Base-by-base conservation (phyloP, 768 basidiomycete genomes). In the Leccinum truebloodii region DNA sequence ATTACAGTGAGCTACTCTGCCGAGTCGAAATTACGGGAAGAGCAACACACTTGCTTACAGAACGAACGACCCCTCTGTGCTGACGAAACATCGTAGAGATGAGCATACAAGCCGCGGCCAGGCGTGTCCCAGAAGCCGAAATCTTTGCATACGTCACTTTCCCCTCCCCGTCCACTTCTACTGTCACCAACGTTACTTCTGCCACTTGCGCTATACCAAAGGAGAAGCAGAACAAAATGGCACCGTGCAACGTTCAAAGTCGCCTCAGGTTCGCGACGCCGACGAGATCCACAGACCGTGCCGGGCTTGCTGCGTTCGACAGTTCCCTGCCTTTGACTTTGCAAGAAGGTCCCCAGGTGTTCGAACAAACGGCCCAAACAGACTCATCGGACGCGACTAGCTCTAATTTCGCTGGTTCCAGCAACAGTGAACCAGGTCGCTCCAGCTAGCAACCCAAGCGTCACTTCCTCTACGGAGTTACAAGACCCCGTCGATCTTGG, bases 51-150 rank as follows among this genome's bases (percentile, higher is more conserved):
- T 3, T 70, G 1, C n/a, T 3, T 70, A 59, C 60, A 44, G 24
- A 16, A 67, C 69, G 3, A 24, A 54, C 6, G 69, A 71, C 34
- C 65, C 49, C 0, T 61, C 65, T 3, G n/a, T 60, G 2, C 39
- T 71, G 3, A 63, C 59, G 18, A 68, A 55, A 32, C 67, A 70
- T 26, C 59, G 67, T 1, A 60, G 18, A 18, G 41, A 16, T 4
- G 7, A 1, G 0, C 69, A 71, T 64, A 70, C 48, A 50, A 52
- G 18, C 67, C 70, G 1, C 56, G 16, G 14, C 37, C 7, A 26
- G 46, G 37, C 2, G 26, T 18, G 3, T 0, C 39, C n/a, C 24
- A 22, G 28, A 20, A 12, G 20, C 35, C 6, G 26, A 28, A 28
- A 28, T 28, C 26, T 28, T 28, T 28, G 26, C 26, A 28, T 28